Conservation (phyloP, 768 basidiomycete species). For the Lactarius vividus region DNA sequence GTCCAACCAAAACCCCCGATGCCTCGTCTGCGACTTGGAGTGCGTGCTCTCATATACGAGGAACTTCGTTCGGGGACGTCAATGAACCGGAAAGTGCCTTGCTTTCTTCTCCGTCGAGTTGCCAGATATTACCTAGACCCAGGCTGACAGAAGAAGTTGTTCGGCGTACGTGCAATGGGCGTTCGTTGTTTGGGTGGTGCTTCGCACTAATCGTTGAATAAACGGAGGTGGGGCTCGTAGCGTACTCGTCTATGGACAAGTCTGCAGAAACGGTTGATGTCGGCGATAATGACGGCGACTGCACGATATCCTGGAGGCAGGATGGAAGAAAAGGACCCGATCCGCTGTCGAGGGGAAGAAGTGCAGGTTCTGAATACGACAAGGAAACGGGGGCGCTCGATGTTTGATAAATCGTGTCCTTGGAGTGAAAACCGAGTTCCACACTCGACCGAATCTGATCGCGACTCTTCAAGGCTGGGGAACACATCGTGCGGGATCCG, state of each 20-base stretch:
- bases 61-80: constrained; percentile 11
- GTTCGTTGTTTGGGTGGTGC: constrained; percentile 23
- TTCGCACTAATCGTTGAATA: constrained; percentile 18
- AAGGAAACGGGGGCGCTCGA: constrained; percentile 43
- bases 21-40: neutral
- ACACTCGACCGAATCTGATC: constrained; percentile 34
- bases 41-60: constrained; percentile 10
- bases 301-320: constrained; percentile 72
- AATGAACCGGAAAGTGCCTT: constrained; percentile 21
- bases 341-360: constrained; percentile 29
- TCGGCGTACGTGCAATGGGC: constrained; percentile 17
- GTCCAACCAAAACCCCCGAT: neutral
- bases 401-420: constrained; percentile 68
- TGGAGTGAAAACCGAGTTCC: constrained; percentile 48
- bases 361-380: constrained; percentile 33
- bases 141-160: constrained; percentile 31
- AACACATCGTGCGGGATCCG: constrained; percentile 1
- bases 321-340: constrained; percentile 61
- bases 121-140: constrained; percentile 62
- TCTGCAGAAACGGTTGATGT: constrained; percentile 63
- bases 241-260: constrained; percentile 57
- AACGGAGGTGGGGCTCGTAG: constrained; percentile 24
- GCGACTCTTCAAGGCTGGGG: neutral
- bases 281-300: constrained; percentile 55
- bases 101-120: constrained; percentile 68